Evolutionary conservation across 116 monocot species (phyloP).

Genomic region (Cymodocea nodosa): DNA sequence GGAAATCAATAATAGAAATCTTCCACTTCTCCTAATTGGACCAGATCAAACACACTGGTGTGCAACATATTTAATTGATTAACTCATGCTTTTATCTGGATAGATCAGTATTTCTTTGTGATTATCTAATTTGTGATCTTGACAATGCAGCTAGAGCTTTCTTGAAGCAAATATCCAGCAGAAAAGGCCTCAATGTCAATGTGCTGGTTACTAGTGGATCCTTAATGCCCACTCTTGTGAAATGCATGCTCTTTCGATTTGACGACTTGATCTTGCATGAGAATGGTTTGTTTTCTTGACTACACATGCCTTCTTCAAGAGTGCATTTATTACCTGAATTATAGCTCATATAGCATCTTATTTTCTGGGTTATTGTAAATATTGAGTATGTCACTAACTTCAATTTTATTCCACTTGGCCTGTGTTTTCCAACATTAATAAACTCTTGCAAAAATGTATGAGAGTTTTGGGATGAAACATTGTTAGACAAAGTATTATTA

Average conservation of each 20-base stretch:
- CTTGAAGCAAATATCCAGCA: conserved; percentile 6
- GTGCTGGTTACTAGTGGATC: conserved; percentile 21
- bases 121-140: neutral
- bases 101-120: neutral
- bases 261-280: conserved; percentile 12
- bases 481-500: too few relatives aligned
- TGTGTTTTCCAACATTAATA: too few relatives aligned
- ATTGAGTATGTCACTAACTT: neutral
- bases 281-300: conserved; percentile 15
- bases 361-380: neutral
- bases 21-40: too few relatives aligned
- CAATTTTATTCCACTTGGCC: too few relatives aligned
- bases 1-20: too few relatives aligned
- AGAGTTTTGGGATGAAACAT: too few relatives aligned
- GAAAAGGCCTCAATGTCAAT: conserved; percentile 8
- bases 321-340: neutral
- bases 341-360: neutral
- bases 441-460: too few relatives aligned
- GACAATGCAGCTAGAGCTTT: conserved; percentile 10
- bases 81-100: too few relatives aligned
- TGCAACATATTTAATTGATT: neutral
- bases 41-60: too few relatives aligned
- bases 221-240: conserved; percentile 19
- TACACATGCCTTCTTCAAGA: neutral
- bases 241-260: conserved; percentile 22